Base-by-base conservation (phyloP, 306 rosid species). In the Rosa chinensis region DNA sequence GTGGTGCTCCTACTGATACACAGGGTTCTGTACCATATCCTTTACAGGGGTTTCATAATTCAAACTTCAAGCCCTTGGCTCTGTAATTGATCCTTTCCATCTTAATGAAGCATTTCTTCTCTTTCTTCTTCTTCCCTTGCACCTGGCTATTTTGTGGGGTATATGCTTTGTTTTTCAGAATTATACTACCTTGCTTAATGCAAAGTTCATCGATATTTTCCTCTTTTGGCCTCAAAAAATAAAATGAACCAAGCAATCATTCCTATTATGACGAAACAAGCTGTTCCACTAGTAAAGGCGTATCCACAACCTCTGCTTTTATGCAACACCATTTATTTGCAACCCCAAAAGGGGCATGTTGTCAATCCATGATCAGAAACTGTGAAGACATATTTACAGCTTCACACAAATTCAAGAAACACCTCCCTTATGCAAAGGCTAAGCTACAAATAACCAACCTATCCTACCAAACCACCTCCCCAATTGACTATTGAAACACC, bases 11-110 rank as follows among this genome's bases (percentile, higher is more conserved):
- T 73, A 75, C 25, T 21, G 89, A 66, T 81, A 14, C 81, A 23
- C 86, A 58, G 67, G 35, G 81, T 84, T 84, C 79, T 89, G 87
- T 86, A 59, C 84, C 83, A 77, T 82, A 76, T 81, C 78, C n/a
- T 75, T 28, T 82, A 74, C 82, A 66, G 83, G 81, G 76, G 64
- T 76, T 39, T 48, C 73, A 82, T 66, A 35, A 62, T 77, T 77
- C 78, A 64, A 52, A 79, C 48, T 40, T 81, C 70, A 82, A 35
- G 75, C 84, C 69, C 66, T 76, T 32, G 67, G 45, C 80, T 55
- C 56, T 79, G 76, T 79, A 82, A 78, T 80, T 45, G 44, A 79
- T 74, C 69, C 81, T 1, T 75, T 61, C 77, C 78, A 43, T 58
- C 72, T 56, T n/a, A 71, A 87, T 77, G 80, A 85, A 77, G 81